Base-by-base conservation (phyloP, 805 yeast species). In the Ogataea chonburiensis region DNA sequence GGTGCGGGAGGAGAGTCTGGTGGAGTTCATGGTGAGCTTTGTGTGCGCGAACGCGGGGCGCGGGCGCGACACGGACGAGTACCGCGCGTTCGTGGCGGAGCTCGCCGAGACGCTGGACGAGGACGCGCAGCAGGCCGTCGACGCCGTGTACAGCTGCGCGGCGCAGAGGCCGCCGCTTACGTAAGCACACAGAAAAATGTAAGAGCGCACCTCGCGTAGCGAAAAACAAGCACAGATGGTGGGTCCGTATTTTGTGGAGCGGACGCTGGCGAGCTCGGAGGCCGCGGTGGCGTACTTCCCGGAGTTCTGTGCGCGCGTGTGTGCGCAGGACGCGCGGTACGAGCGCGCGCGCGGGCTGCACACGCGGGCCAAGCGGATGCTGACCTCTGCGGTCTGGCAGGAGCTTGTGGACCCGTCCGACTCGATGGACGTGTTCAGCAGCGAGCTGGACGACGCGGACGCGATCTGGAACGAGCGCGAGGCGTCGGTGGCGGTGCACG, bases 91-190 rank as follows among this genome's bases (percentile, higher is more conserved):
- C 31, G 42, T 68, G 13, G 52, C 56, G 3, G 83, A 75, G 40
- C 60, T 78, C 26, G 54, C 57, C 12, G 81, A 77, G 43, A 63
- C 71, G 3, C 53, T 70, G 28, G 75, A 70, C 28, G 74, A 68
- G 38, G 72, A 68, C 43, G 71, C 72, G 4, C 55, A 49, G 11
- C 35, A 24, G 5, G 59, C 48, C 8, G 43, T 50, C 1, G 49
- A 49, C 15, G 43, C 40, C 14, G 33, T 55, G 11, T 48, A 37
- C 24, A 18, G n/a, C n/a, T n/a, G n/a, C n/a, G n/a, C n/a, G n/a
- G n/a, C n/a, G n/a, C n/a, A n/a, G n/a, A n/a, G n/a, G n/a, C n/a
- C 20, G 18, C 13, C 16, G 17, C 24, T 35, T 17, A 28, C 35
- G 32, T 27, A 38, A 34, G 12, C 42, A 23, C 12, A 10, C 23